phyloP scores from a whole-genome alignment of 306 rosid species.

The Vigna nakashimae region DNA sequence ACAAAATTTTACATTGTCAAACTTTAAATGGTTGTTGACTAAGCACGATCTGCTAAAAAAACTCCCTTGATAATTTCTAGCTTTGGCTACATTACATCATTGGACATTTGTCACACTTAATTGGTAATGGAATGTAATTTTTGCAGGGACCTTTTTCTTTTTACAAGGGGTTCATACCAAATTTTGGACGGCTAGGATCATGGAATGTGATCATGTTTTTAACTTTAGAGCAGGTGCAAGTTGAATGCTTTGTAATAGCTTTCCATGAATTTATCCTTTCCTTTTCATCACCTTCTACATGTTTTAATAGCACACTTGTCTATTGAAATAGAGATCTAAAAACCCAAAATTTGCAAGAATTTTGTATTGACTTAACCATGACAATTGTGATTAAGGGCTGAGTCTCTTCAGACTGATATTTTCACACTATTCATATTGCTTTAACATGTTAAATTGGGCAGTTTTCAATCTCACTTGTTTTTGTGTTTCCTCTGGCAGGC shows the following conservation, averaged over 20 bases:
- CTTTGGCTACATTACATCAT: slow-evolving; percentile 18
- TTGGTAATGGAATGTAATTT: slow-evolving; percentile 31
- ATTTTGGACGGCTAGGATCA: slow-evolving; percentile 94
- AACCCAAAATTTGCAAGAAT: neutral
- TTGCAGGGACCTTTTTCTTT: slow-evolving; percentile 95
- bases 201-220: slow-evolving; percentile 99
- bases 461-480: slow-evolving; percentile 32
- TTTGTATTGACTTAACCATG: neutral
- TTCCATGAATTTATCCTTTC: neutral
- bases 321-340: neutral
- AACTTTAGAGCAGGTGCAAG: slow-evolving; percentile 89
- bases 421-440: neutral
- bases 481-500: slow-evolving; percentile 54
- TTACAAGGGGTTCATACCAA: slow-evolving; percentile 93
- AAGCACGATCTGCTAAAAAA: slow-evolving; percentile 23
- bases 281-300: no score
- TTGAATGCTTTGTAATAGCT: slow-evolving; percentile 20
- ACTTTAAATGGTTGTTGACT: slow-evolving; percentile 14
- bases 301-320: neutral
- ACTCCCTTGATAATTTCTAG: slow-evolving; percentile 27
- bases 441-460: neutral
- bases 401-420: neutral
- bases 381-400: no score
- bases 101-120: slow-evolving; percentile 4
- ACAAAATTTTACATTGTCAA: slow-evolving; percentile 4